Conservation (phyloP, 2,329 filamentous ascomycete species). For the Colletotrichum echinochloae region DNA sequence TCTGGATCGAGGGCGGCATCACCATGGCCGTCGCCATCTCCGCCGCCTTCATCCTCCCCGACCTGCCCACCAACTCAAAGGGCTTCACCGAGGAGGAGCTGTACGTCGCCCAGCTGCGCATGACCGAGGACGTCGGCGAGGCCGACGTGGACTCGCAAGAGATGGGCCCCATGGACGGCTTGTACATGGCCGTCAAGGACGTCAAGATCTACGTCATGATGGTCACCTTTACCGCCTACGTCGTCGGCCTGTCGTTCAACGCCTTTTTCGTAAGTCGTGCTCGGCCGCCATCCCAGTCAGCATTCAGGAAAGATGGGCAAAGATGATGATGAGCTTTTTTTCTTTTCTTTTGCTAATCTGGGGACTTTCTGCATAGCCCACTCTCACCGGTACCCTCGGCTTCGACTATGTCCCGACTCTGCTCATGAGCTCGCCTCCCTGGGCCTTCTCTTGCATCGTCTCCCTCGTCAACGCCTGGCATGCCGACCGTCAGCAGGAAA, state of each 20-base stretch:
- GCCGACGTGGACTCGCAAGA: constrained; percentile 63
- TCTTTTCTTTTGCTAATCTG: neutral
- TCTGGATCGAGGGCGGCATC: constrained; percentile 67
- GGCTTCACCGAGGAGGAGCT: constrained; percentile 72
- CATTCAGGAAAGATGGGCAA: too few species aligned
- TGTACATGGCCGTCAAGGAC: constrained; percentile 71
- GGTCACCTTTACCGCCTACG: constrained; percentile 70
- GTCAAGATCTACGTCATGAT: constrained; percentile 74
- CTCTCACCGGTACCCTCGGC: constrained; percentile 64
- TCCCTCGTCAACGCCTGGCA: constrained; percentile 67
- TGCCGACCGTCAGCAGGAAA: constrained; percentile 66
- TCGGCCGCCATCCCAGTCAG: too few species aligned
- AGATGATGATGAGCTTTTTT: too few species aligned
- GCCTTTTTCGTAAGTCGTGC: constrained; percentile 63
- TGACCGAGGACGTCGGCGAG: constrained; percentile 69
- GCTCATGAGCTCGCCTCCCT: constrained; percentile 68
- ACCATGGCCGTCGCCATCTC: constrained; percentile 63
- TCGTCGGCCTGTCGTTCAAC: constrained; percentile 69
- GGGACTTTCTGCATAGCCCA: constrained; percentile 55
- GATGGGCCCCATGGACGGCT: constrained; percentile 64
- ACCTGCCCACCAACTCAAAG: constrained; percentile 66
- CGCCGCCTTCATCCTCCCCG: constrained; percentile 63
- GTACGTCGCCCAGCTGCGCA: constrained; percentile 65
- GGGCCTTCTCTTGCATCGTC: constrained; percentile 69
- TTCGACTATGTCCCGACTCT: constrained; percentile 65